A percentile compares a stretch with the other conserved stretches of the same genome.
Conservation (phyloP, 768 basidiomycete genomes). For the Naematelia encephala region DNA sequence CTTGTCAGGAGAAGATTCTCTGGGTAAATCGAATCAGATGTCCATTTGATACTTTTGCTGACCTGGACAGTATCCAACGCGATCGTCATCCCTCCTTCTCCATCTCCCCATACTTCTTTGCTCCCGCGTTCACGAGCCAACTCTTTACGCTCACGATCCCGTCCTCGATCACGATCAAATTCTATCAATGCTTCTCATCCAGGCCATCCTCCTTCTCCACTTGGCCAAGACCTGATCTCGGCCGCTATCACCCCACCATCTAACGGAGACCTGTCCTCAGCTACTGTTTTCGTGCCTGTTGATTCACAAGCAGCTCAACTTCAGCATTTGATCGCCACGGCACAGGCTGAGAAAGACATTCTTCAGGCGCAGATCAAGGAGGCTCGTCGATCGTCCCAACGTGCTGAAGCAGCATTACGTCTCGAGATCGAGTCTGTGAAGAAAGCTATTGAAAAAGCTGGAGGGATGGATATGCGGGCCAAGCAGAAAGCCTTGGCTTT, state of each 20-base stretch:
- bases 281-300: constrained; percentile 30
- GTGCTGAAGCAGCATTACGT: constrained; percentile 73
- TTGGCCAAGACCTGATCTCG: constrained; percentile 6
- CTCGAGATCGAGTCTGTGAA: constrained; percentile 80
- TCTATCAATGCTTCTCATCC: constrained; percentile 27
- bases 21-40: constrained; percentile 22
- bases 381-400: constrained; percentile 75
- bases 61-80: constrained; percentile 34
- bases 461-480: constrained; percentile 69
- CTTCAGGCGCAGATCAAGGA: constrained; percentile 70
- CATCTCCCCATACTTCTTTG: constrained; percentile 6
- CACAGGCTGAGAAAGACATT: constrained; percentile 66
- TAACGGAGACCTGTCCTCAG: constrained; percentile 9
- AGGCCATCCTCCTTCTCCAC: constrained; percentile 4
- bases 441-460: constrained; percentile 75
- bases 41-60: constrained; percentile 2
- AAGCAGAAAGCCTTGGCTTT: constrained; percentile 81
- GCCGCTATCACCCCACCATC: constrained; percentile 6
- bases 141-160: constrained; percentile 43
- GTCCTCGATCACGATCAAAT: constrained; percentile 45
- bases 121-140: constrained; percentile 46
- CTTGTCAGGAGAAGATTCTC: constrained; percentile 23
- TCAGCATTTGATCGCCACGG: constrained; percentile 62
- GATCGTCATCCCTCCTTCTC: constrained; percentile 36
- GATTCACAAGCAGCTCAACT: constrained; percentile 53